Evolutionary conservation across 768 basidiomycete genomes (phyloP).

Genomic region (Boletus edulis): DNA sequence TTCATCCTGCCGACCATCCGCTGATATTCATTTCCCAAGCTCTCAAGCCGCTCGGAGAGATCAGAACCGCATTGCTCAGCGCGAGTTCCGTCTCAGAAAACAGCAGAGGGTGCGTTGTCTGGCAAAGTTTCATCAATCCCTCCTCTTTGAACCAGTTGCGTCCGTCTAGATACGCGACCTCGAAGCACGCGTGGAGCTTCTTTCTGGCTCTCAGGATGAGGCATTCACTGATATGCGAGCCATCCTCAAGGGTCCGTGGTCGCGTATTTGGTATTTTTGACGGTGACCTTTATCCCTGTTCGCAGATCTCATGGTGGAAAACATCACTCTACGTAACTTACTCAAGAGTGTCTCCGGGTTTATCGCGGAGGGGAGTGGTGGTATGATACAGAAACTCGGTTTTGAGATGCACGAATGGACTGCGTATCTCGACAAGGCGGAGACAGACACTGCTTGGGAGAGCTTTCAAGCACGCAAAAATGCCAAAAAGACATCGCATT

Average conservation of each 20-base stretch:
- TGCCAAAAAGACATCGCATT: constrained; percentile 27
- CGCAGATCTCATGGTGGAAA: constrained; percentile 85
- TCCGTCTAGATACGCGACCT: constrained; percentile 81
- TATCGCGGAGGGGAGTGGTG: constrained; percentile 85
- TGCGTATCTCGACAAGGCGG: constrained; percentile 76
- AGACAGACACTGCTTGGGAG: constrained; percentile 93
- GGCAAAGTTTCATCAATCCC: neutral
- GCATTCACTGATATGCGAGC: constrained; percentile 79
- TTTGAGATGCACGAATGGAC: constrained; percentile 79
- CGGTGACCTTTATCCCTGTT: constrained; percentile 5
- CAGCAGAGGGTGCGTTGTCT: constrained; percentile 69
- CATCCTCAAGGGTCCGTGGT: constrained; percentile 64
- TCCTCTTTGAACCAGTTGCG: constrained; percentile 5
- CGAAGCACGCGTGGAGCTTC: constrained; percentile 91
- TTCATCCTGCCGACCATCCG: constrained; percentile 1
- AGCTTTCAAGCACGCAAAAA: constrained; percentile 74
- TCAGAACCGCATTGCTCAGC: constrained; percentile 90
- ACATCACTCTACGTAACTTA: constrained; percentile 77
- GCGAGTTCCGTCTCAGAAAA: constrained; percentile 89
- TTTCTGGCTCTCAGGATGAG: constrained; percentile 91
- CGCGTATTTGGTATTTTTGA: neutral
- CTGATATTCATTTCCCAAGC: constrained; percentile 39
- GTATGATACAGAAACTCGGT: constrained; percentile 72
- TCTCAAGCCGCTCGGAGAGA: constrained; percentile 87
- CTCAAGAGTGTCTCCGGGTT: constrained; percentile 74